Percentiles rank a stretch among this genome's conserved stretches.
These are phyloP conservation scores for Fusarium sp. DNA, from an alignment of 2,329 filamentous ascomycete genomes.

Conservation along the genomic window DNA sequence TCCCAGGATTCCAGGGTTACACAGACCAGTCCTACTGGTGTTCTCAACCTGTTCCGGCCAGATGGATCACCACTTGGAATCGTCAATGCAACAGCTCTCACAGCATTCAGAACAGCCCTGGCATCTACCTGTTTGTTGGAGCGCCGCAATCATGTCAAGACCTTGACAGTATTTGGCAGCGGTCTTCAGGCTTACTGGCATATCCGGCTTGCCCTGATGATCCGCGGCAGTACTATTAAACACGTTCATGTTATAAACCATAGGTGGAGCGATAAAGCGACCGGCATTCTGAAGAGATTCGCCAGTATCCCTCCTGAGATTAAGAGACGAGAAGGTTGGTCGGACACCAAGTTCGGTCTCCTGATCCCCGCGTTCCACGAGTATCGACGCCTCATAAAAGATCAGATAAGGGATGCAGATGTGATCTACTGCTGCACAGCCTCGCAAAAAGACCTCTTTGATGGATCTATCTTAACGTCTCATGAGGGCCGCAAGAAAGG, in stretches of 20 bases:
- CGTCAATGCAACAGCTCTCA: slow-evolving; percentile 78
- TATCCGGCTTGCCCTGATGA: slow-evolving; percentile 81
- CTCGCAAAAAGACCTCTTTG: slow-evolving; percentile 78
- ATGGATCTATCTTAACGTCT: slow-evolving; percentile 75
- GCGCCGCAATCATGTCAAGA: slow-evolving; percentile 75
- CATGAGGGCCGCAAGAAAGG: slow-evolving; percentile 76
- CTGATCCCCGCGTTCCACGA: slow-evolving; percentile 78
- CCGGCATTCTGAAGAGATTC: slow-evolving; percentile 61
- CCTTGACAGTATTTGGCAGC: slow-evolving; percentile 84
- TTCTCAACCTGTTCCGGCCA: slow-evolving; percentile 74
- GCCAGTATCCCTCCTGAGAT: slow-evolving; percentile 54
- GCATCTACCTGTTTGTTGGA: slow-evolving; percentile 73
- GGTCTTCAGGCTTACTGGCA: slow-evolving; percentile 97
- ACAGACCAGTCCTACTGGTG: slow-evolving; percentile 67
- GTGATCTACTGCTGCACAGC: slow-evolving; percentile 93
- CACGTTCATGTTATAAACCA: slow-evolving; percentile 87
- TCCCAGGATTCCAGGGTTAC: slow-evolving; percentile 43
- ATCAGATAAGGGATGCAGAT: slow-evolving; percentile 77
- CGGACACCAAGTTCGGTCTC: slow-evolving; percentile 72
- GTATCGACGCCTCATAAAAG: slow-evolving; percentile 72
- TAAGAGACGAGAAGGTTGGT: slow-evolving; percentile 70
- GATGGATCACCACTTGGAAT: slow-evolving; percentile 73
- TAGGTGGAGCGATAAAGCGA: slow-evolving; percentile 68
- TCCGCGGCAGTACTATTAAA: slow-evolving; percentile 76
- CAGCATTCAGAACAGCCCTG: slow-evolving; percentile 83